Base-by-base conservation (phyloP, 1,284 basidiomycete species). In the Athelia psychrophila region DNA sequence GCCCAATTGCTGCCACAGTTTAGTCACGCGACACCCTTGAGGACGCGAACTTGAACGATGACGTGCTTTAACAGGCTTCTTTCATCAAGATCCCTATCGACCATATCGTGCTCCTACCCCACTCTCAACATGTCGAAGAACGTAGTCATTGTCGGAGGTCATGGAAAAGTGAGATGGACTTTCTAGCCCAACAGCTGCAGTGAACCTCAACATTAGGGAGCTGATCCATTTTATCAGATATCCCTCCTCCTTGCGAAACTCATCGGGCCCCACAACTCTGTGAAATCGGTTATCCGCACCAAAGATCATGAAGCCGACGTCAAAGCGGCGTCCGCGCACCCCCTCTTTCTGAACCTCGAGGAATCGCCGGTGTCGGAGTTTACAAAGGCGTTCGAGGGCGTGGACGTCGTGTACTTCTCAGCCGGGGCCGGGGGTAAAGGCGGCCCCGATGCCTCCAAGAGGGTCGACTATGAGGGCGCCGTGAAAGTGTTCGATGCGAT, bases 401-500 rank as follows among this genome's bases (percentile, higher is more conserved):
- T 72, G n/a, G 69, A 79, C 45, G 72, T 81, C 20, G 80, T 91
- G 15, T 76, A 88, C 56, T 90, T 86, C 60, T 70, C 79, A 19
- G 85, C 85, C 1, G 88, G 88, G 2, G 83, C 88, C 0, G 87
- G 86, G 0, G 85, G 84, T 0, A 84, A 85, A 59, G 86, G 84
- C 58, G 75, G 80, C 0, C 67, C 74, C 10, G 84, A 86, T 53
- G 69, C 87, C 30, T 88, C 83, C 1, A 79, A 79, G 57, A 75
- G 74, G 22, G 87, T 91, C 10, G 89, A 91, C 64, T 82, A 83
- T 60, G 79, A 84, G 48, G 88, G 85, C 2, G 86, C 87, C 0
- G 59, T 89, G 51, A 89, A 88, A 65, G 79, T 86, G 0, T 90
- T 84, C 60, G 85, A 89, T 58, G 88, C 86, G 0, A 75, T 90